phyloP scores from a whole-genome alignment of 768 basidiomycete genomes.

The Hydnomerulius pinastri region DNA sequence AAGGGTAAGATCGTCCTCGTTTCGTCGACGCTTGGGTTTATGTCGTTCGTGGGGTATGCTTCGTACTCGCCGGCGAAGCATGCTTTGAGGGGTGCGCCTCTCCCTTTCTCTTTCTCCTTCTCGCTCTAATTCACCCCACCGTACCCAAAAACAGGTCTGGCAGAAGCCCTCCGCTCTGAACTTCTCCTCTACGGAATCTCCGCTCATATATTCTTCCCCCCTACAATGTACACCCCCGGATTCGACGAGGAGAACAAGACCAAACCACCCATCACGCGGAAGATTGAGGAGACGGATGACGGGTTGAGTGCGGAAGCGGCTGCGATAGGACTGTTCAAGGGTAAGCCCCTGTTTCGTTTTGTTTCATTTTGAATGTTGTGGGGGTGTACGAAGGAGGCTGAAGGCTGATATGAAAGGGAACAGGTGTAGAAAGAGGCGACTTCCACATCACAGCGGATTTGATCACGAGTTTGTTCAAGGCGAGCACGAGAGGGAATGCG shows the following conservation, averaged over 20 bases:
- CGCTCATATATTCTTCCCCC: constrained; percentile 82
- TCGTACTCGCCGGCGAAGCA: constrained; percentile 85
- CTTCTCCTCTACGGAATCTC: constrained; percentile 74
- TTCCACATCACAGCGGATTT: constrained; percentile 78
- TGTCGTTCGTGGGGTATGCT: constrained; percentile 76
- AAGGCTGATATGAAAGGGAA: too few species aligned
- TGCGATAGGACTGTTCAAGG: constrained; percentile 58
- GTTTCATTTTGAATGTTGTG: constrained; percentile 22
- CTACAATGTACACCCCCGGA: constrained; percentile 78
- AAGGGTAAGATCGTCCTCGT: constrained; percentile 77
- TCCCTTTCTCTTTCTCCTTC: not conserved
- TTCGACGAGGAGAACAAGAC: constrained; percentile 72
- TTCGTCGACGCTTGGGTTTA: constrained; percentile 72
- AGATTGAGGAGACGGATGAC: constrained; percentile 75
- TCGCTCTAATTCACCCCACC: not conserved
- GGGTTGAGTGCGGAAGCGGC: constrained; percentile 64
- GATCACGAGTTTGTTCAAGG: constrained; percentile 65
- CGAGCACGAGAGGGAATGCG: constrained; percentile 59
- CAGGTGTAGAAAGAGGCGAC: constrained; percentile 71
- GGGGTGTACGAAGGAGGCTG: too few species aligned
- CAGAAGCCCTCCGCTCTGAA: constrained; percentile 81
- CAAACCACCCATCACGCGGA: constrained; percentile 74
- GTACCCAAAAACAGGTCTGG: constrained; percentile 77
- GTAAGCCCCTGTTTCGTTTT: constrained; percentile 38
- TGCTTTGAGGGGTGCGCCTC: constrained; percentile 70